Base-by-base conservation (phyloP, 2,329 filamentous ascomycete genomes). In the Torrubiella hemipterigena region DNA sequence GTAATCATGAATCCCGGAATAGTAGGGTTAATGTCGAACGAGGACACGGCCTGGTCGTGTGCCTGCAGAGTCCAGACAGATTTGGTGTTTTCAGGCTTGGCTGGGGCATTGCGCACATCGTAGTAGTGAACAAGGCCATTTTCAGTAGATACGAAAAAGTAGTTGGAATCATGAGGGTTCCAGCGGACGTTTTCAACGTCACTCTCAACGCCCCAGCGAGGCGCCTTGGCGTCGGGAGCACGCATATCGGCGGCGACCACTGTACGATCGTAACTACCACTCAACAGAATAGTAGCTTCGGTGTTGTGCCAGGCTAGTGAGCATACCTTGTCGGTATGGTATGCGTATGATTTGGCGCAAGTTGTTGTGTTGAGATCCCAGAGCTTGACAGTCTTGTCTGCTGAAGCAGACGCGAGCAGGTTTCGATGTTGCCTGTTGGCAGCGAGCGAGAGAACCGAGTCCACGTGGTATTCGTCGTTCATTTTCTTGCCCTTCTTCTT, bases 251-350 rank as follows among this genome's bases (percentile, higher is more conserved):
- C 82, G n/a, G 84, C 86, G 7, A 94, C 84, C 8, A 94, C 71
- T 4, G 87, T 96, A 41, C 86, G 77, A 56, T 98, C 91, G 60
- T 96, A 98, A 51, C 84, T 93, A 38, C 91, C 91, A 48, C 81
- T 93, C 37, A 98, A 69, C 16, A 98, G 69, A 14, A 93, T 76
- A 0, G 91, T 95, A 3, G 87, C 77, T 55, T 95, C 83, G 26
- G 69, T 72, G 1, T 82, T 72, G 63, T 96, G 85, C 91, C 93
- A 98, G 42, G 89, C 81, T 34, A 98, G 63, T 15, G 89, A 85
- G 69, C 87, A 98, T 42, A 96, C 87, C 63, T 98, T 98, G 67
- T 95, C 91, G 21, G 84, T 93, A 61, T 98, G 91, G 59, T 93
- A 84, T 12, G 74, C 70, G 67, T 98, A 98, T 27, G 87, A 95